Conservation (phyloP, 2,329 filamentous ascomycete species). For the Diplocarpon mali region DNA sequence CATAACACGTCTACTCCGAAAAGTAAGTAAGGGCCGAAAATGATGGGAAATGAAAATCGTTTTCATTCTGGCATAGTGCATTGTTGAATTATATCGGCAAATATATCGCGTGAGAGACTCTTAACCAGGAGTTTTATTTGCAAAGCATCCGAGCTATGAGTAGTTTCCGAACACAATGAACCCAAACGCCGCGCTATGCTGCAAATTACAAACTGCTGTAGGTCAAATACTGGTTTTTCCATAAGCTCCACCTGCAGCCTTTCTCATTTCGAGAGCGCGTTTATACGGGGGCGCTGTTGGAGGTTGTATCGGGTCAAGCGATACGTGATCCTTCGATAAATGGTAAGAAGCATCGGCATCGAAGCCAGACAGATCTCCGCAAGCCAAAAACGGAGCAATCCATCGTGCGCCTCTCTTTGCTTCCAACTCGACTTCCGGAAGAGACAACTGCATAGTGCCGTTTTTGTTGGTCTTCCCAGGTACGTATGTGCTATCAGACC, state of each 20-base stretch:
- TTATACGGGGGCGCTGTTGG: slow-evolving; percentile 95
- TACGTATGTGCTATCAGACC: slow-evolving; percentile 24
- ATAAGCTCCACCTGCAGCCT: slow-evolving; percentile 57
- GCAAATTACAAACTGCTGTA: not conserved
- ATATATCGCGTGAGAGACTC: no score
- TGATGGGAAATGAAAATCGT: no score
- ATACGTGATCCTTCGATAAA: slow-evolving; percentile 75
- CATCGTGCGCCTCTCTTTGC: slow-evolving; percentile 46
- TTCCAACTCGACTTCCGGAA: slow-evolving; percentile 27
- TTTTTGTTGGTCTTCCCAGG: slow-evolving; percentile 12
- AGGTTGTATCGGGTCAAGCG: slow-evolving; percentile 84
- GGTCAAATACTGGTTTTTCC: slow-evolving; percentile 8
- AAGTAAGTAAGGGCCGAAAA: no score
- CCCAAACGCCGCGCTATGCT: slow-evolving; percentile 11
- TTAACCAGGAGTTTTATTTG: not conserved
- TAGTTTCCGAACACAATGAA: not conserved
- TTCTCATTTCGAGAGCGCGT: slow-evolving; percentile 74
- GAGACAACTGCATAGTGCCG: slow-evolving; percentile 20
- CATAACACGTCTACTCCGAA: no score
- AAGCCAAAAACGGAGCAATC: slow-evolving; percentile 96
- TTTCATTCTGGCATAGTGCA: no score
- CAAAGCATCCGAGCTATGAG: not conserved
- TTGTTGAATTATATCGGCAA: no score
- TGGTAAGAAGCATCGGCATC: slow-evolving; percentile 93
- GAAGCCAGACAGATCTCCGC: slow-evolving; percentile 86